Percentiles rank a stretch among this genome's conserved stretches.
Conservation (phyloP, 2,329 filamentous ascomycete species). For the Sarocladiaceae sp. region DNA sequence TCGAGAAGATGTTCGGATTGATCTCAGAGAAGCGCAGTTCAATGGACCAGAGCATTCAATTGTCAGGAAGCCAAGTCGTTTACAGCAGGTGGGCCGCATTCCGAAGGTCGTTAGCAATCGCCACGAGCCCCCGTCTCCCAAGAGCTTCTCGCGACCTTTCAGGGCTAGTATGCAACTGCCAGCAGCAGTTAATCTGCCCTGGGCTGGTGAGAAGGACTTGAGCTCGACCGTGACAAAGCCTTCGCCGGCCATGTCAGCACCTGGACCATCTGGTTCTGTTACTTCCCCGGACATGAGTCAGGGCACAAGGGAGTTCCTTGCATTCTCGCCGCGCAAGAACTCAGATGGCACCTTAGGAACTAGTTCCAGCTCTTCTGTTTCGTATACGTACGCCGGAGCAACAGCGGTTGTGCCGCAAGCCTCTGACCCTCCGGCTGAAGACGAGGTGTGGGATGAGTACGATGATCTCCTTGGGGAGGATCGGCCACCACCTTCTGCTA, state of each 20-base stretch:
- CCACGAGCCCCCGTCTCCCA: constrained; percentile 60
- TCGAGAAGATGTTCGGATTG: neutral
- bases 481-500: constrained; percentile 43
- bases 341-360: constrained; percentile 53
- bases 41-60: constrained; percentile 12
- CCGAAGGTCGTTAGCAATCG: constrained; percentile 71
- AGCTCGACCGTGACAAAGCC: neutral
- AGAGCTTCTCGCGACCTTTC: constrained; percentile 84
- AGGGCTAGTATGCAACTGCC: constrained; percentile 39
- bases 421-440: constrained; percentile 61
- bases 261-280: neutral
- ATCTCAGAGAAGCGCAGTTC: neutral
- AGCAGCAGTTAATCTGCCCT: constrained; percentile 9
- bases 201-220: neutral
- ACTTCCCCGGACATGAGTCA: constrained; percentile 15
- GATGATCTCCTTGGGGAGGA: constrained; percentile 68
- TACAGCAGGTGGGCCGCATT: constrained; percentile 79
- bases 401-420: constrained; percentile 61
- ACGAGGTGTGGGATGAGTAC: constrained; percentile 93
- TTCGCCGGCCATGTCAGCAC: constrained; percentile 3
- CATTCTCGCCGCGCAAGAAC: constrained; percentile 65
- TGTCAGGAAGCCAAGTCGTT: constrained; percentile 41
- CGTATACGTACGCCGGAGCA: constrained; percentile 52
- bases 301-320: constrained; percentile 58
- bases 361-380: constrained; percentile 59